A percentile compares a stretch with the other conserved stretches of the same genome.
Evolutionary conservation across 2,329 filamentous ascomycete genomes (phyloP).

Genomic region (Trichoderma pleuroti): DNA sequence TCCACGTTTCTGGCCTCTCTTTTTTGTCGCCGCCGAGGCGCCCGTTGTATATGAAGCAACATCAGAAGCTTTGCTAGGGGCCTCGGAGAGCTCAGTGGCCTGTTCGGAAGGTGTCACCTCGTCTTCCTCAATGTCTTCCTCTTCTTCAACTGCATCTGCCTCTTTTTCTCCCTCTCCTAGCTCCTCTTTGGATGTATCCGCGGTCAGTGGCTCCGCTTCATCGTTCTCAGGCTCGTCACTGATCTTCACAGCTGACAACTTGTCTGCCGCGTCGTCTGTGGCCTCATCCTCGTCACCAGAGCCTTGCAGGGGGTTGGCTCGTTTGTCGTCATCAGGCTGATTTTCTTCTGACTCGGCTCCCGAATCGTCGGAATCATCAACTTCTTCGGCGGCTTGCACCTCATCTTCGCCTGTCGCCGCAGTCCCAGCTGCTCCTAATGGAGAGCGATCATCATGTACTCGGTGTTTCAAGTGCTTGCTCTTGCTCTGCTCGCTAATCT

Average conservation of each 20-base stretch:
- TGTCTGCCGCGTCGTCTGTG: conserved; percentile 27
- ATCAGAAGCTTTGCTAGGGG: conserved; percentile 19
- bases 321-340: conserved; percentile 29
- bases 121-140: conserved; percentile 20
- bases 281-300: conserved; percentile 29
- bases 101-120: conserved; percentile 28
- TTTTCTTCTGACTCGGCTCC: conserved; percentile 34
- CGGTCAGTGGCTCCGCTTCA: neutral
- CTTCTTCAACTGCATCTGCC: conserved; percentile 28
- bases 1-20: conserved; percentile 58
- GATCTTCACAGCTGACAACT: conserved; percentile 26
- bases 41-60: neutral
- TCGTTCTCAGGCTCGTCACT: conserved; percentile 20
- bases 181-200: conserved; percentile 19
- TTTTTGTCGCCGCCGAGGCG: conserved; percentile 33
- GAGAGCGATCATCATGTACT: conserved; percentile 29
- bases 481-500: conserved; percentile 84
- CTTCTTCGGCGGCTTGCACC: conserved; percentile 24
- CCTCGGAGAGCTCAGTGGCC: conserved; percentile 21
- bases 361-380: conserved; percentile 29
- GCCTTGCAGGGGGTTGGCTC: conserved; percentile 39
- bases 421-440: neutral
- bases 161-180: conserved; percentile 18
- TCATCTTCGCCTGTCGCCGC: conserved; percentile 24
- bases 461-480: conserved; percentile 71